Percentiles rank a stretch among this genome's conserved stretches.
phyloP scores from a whole-genome alignment of 2,329 filamentous ascomycete genomes.

The Lecanicillium sp. region DNA sequence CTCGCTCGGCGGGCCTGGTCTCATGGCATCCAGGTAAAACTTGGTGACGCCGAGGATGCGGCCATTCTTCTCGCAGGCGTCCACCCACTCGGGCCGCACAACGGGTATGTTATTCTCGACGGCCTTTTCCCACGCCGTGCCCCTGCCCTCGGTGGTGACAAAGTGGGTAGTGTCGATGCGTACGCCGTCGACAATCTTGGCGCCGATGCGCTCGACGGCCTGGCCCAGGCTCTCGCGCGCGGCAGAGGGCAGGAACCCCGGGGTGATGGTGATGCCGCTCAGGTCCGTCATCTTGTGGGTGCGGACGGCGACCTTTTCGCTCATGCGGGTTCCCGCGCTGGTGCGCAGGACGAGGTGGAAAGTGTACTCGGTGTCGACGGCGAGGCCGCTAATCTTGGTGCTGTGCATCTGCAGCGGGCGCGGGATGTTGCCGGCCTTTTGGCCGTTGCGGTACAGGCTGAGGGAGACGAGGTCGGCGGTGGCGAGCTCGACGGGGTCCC shows the following conservation, averaged over 20 bases:
- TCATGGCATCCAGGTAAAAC: conserved; percentile 83
- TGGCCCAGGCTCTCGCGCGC: conserved; percentile 64
- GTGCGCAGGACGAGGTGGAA: conserved; percentile 92
- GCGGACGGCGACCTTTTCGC: conserved; percentile 74
- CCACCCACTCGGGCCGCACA: conserved; percentile 92
- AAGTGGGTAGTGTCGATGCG: conserved; percentile 98
- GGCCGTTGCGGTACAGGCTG: conserved; percentile 88
- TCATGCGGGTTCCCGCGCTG: conserved; percentile 77
- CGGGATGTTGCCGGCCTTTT: conserved; percentile 93
- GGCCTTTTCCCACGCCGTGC: conserved; percentile 89
- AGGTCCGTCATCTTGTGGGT: conserved; percentile 99
- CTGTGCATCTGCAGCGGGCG: conserved; percentile 78
- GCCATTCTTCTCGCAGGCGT: conserved; percentile 90
- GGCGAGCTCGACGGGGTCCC: conserved; percentile 89
- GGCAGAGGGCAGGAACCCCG: conserved; percentile 71
- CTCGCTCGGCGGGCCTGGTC: conserved; percentile 34
- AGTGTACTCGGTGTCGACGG: conserved; percentile 92
- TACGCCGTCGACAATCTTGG: conserved; percentile 81
- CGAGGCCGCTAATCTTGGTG: conserved; percentile 93
- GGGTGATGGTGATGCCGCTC: conserved; percentile 82
- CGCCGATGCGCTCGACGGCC: conserved; percentile 82
- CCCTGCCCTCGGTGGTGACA: conserved; percentile 88
- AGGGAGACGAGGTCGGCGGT: conserved; percentile 87
- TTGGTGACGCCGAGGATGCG: conserved; percentile 89
- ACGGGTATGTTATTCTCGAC: conserved; percentile 97